phyloP scores from a whole-genome alignment of 2,329 filamentous ascomycete genomes.

The Cytospora schulzeri region DNA sequence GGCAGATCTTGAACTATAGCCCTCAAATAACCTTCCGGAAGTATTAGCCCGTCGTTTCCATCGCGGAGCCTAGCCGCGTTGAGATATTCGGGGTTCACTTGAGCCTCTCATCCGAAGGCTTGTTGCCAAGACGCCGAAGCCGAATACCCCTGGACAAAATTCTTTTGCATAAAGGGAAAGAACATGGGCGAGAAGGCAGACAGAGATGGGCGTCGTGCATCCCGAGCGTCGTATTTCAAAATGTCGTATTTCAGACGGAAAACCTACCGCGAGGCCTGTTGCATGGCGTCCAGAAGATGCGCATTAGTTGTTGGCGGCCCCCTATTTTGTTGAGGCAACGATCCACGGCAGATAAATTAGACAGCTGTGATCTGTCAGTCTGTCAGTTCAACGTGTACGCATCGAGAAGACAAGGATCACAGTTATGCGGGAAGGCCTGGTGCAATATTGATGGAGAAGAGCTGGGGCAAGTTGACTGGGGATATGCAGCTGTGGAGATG shows the following conservation, averaged over 20 bases:
- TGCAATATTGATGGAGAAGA: too few species aligned
- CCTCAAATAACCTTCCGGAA: background rate
- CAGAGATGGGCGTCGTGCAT: background rate
- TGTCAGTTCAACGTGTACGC: background rate
- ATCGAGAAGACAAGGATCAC: background rate
- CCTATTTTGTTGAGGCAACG: background rate
- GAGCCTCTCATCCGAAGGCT: background rate
- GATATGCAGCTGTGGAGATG: conserved; percentile 3
- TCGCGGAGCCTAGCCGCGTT: too few species aligned
- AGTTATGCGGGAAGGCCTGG: background rate
- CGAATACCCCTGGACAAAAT: background rate
- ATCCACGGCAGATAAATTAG: background rate
- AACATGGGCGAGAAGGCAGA: background rate
- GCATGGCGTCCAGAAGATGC: too few species aligned
- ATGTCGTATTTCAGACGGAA: background rate
- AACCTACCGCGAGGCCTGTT: too few species aligned
- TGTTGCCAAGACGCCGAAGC: background rate
- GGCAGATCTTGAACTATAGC: background rate
- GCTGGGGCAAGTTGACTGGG: too few species aligned
- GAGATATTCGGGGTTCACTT: too few species aligned
- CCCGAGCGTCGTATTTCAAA: too few species aligned
- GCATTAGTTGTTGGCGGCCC: background rate
- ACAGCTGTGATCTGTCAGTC: background rate
- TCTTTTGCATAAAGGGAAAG: background rate
- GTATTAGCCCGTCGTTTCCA: background rate